Evolutionary conservation across 805 yeast genomes (phyloP).

Genomic region (Candida fluviatilis): DNA sequence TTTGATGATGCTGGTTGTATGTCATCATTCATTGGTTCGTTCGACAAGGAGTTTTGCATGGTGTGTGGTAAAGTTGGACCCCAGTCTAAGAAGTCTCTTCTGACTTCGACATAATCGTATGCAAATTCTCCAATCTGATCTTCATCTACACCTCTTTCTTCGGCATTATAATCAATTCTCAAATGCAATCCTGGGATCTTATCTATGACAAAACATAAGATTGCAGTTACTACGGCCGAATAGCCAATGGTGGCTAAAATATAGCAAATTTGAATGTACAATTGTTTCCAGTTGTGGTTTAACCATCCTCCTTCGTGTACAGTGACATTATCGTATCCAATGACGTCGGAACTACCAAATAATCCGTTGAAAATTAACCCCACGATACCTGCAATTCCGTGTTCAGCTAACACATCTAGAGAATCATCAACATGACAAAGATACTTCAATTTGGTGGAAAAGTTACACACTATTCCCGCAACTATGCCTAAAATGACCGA

Average conservation of each 20-base stretch:
- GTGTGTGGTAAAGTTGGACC: conserved; percentile 23
- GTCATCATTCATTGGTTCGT: conserved; percentile 3
- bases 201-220: conserved; percentile 70
- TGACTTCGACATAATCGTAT: conserved; percentile 95
- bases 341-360: conserved; percentile 82
- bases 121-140: conserved; percentile 98
- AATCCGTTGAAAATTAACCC: conserved; percentile 87
- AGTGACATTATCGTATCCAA: conserved; percentile 86
- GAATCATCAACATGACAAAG: conserved; percentile 84
- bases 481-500: conserved; percentile 79
- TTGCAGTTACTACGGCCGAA: conserved; percentile 68
- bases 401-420: conserved; percentile 95
- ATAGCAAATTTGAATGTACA: conserved; percentile 86
- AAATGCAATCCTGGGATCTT: conserved; percentile 77
- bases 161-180: conserved; percentile 81
- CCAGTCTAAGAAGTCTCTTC: conserved; percentile 79
- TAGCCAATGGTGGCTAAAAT: conserved; percentile 72
- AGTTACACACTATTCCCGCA: conserved; percentile 83
- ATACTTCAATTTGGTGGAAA: conserved; percentile 82
- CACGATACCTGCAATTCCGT: conserved; percentile 92
- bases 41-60: conserved; percentile 7
- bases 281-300: conserved; percentile 83
- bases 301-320: conserved; percentile 91
- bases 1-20: not conserved
- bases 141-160: conserved; percentile 88